Evolutionary conservation across 352 stramenopile species (phyloP).

Genomic region (Thraustotheca clavata): DNA sequence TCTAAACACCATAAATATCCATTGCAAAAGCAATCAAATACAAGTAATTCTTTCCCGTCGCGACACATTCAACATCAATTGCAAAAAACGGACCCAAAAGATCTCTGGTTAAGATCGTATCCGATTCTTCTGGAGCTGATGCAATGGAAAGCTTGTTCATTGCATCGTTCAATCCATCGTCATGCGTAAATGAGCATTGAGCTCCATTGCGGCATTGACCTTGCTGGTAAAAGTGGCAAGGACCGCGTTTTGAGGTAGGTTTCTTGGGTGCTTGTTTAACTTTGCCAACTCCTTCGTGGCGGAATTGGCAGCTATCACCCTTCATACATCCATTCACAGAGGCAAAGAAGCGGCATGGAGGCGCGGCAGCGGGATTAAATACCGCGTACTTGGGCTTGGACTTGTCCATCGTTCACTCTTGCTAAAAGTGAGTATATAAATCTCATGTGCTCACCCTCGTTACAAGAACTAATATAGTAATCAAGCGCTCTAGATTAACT

Average conservation of each 20-base stretch:
- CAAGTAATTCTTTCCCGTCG: constrained; percentile 70
- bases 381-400: constrained; percentile 1
- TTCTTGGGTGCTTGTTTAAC: background rate
- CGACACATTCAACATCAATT: constrained; percentile 91
- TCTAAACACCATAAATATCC: constrained; percentile 25
- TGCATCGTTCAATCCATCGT: constrained; percentile 22
- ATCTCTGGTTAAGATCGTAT: constrained; percentile 9
- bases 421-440: too few species aligned
- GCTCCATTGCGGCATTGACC: constrained; percentile 1
- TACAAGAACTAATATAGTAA: too few species aligned
- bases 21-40: constrained; percentile 21
- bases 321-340: constrained; percentile 60
- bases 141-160: background rate
- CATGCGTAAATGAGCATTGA: constrained; percentile 7
- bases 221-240: constrained; percentile 24
- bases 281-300: constrained; percentile 29
- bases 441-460: too few species aligned
- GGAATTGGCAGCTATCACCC: constrained; percentile 52
- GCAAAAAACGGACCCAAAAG: constrained; percentile 58
- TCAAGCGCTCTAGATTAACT: too few species aligned
- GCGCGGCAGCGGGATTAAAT: background rate
- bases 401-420: too few species aligned
- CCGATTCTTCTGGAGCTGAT: background rate
- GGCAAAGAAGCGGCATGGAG: constrained; percentile 63
- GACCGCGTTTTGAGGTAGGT: constrained; percentile 1